Base-by-base conservation (phyloP, 192 early-diverging fungal species). In the Gigaspora rosea region DNA sequence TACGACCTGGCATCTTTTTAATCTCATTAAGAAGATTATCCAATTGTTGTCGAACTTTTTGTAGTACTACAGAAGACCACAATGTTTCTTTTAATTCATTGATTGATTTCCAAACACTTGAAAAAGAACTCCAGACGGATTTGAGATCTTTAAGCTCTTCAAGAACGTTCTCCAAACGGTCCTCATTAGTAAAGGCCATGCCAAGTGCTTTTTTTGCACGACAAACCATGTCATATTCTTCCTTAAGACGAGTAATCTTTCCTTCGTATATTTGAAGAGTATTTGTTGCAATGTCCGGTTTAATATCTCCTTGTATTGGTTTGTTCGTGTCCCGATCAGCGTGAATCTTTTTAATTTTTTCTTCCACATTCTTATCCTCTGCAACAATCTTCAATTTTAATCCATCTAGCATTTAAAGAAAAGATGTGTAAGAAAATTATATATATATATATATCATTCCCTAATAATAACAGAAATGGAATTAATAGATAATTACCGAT, bases 241-340 rank as follows among this genome's bases (percentile, higher is more conserved):
- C 94, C 68, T 92, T 90, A 47, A 95, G 82, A 57, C 94, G 88
- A 18, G 86, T 89, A 18, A 97, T 85, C 35, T 94, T 89, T 48
- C 88, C 89, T 81, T 96, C 95, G 83, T 95, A 99, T 47, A 93
- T 90, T 47, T 78, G 90, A 36, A 99, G 89, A 20, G 88, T 89
- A 57, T 91, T 93, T 57, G 90, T 90, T 13, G 98, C 98, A 62
- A 82, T 85, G 67, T 94, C 93, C 36, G 96, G 96, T 59, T 89
- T 87, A 81, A 98, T 89, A 73, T 97, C 92, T 22, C 96, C 98
- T 79, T 95, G 92, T 35, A 98, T 91, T 18, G 97, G 98, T 83
- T 99, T 99, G 80, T 78, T 88, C 78, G 94, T 92, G 74, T 96
- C 94, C 98, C 97, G 99, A 78, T 99, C 97, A 8, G 84, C 84